These are phyloP conservation scores for Dioszegia aurantiaca DNA, from an alignment of 768 basidiomycete genomes.

Conservation along the genomic window DNA sequence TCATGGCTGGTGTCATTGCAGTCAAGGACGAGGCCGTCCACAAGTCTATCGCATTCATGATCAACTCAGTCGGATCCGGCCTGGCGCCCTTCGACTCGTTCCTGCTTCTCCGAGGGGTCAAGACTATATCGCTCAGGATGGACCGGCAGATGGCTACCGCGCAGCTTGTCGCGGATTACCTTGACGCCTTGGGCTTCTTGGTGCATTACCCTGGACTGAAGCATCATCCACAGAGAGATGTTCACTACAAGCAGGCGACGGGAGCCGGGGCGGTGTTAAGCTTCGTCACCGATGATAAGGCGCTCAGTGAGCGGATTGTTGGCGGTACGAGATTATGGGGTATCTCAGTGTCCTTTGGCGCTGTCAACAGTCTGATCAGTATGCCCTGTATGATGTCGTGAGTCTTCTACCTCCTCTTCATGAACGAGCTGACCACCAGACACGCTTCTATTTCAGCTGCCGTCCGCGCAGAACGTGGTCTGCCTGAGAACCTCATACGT, in stretches of 20 bases:
- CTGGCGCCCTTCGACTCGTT: constrained; percentile 94
- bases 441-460: constrained; percentile 97
- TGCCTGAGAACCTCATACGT: constrained; percentile 97
- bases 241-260: constrained; percentile 86
- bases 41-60: constrained; percentile 83
- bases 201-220: constrained; percentile 89
- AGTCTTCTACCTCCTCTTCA: constrained; percentile 54
- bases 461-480: constrained; percentile 87
- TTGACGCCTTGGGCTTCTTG: constrained; percentile 77
- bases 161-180: constrained; percentile 78
- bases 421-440: constrained; percentile 53
- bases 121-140: constrained; percentile 94
- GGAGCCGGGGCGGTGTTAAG: constrained; percentile 92
- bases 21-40: constrained; percentile 89
- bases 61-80: constrained; percentile 91
- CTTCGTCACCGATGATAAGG: constrained; percentile 89
- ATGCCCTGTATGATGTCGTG: constrained; percentile 99
- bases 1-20: constrained; percentile 94
- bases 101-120: constrained; percentile 89
- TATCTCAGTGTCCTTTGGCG: constrained; percentile 96
- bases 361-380: constrained; percentile 94
- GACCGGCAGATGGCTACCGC: constrained; percentile 85
- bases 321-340: constrained; percentile 92
- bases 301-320: constrained; percentile 84
- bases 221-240: constrained; percentile 73